These are phyloP conservation scores for Rehmannia glutinosa DNA, from an alignment of 257 asterid species.

Conservation along the genomic window DNA sequence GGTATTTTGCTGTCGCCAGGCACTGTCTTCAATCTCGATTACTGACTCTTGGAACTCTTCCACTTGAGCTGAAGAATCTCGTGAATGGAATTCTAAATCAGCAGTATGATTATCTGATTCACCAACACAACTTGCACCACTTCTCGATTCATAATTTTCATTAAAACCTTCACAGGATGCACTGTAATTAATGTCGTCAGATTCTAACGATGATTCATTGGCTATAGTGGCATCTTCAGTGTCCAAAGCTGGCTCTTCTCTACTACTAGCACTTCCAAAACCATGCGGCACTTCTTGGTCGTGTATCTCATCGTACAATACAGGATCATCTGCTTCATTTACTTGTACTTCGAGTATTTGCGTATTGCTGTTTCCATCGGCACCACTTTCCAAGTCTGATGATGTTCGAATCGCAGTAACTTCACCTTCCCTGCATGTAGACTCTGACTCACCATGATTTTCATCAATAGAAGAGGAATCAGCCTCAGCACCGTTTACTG, in stretches of 20 bases:
- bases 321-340: slow-evolving; percentile 22
- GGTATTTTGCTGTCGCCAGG: too few relatives aligned
- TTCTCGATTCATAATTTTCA: slow-evolving; percentile 36
- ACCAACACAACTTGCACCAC: too few relatives aligned
- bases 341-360: slow-evolving; percentile 16
- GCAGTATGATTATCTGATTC: too few relatives aligned
- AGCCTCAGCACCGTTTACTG: slow-evolving; percentile 23
- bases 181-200: background rate
- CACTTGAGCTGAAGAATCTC: slow-evolving; percentile 33
- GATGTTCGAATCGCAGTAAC: slow-evolving; percentile 9
- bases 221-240: too few relatives aligned
- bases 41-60: slow-evolving; percentile 37
- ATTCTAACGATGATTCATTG: background rate
- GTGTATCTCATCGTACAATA: too few relatives aligned
- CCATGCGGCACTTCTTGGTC: too few relatives aligned
- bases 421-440: slow-evolving; percentile 33
- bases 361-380: slow-evolving; percentile 11
- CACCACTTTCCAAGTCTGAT: slow-evolving; percentile 17
- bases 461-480: slow-evolving; percentile 30
- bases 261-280: too few relatives aligned
- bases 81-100: slow-evolving; percentile 36
- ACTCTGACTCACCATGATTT: slow-evolving; percentile 30
- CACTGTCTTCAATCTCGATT: slow-evolving; percentile 30
- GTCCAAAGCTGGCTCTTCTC: too few relatives aligned
- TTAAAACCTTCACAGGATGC: slow-evolving; percentile 19